These are phyloP conservation scores for Penicillium coffeae DNA, from an alignment of 495 filamentous ascomycete species.

Conservation along the genomic window DNA sequence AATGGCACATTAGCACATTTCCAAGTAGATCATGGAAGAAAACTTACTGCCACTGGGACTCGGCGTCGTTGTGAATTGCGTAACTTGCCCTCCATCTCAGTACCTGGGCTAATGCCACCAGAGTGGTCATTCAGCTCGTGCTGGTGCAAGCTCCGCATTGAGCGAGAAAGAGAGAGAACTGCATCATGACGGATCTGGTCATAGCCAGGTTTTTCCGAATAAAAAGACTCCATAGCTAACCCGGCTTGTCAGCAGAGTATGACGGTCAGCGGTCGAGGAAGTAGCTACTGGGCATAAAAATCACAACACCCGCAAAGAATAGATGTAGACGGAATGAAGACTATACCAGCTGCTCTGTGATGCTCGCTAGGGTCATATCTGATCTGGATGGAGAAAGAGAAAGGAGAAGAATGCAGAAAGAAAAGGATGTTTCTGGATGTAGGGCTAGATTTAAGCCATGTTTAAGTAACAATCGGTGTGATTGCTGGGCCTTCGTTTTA, in stretches of 20 bases:
- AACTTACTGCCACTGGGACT: slow-evolving; percentile 67
- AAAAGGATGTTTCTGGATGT: slow-evolving; percentile 19
- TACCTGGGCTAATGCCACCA: slow-evolving; percentile 15
- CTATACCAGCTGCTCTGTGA: background rate
- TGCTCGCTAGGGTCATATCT: slow-evolving; percentile 4
- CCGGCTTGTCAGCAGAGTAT: background rate
- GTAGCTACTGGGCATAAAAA: background rate
- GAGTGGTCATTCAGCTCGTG: slow-evolving; percentile 24
- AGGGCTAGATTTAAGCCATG: slow-evolving; percentile 29
- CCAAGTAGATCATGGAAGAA: background rate
- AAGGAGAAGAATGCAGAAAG: slow-evolving; percentile 12
- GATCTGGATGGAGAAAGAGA: background rate
- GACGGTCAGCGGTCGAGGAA: background rate
- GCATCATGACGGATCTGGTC: slow-evolving; percentile 15
- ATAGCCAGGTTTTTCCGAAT: slow-evolving; percentile 27
- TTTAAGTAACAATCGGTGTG: slow-evolving; percentile 30
- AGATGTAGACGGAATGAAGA: background rate
- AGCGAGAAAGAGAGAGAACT: slow-evolving; percentile 27
- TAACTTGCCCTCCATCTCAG: slow-evolving; percentile 32
- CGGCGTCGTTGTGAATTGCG: slow-evolving; percentile 41
- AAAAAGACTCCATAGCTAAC: slow-evolving; percentile 37
- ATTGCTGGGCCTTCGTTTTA: slow-evolving; percentile 13
- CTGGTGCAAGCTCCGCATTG: slow-evolving; percentile 22
- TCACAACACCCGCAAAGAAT: background rate
- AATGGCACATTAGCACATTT: slow-evolving; percentile 2